These are phyloP conservation scores for Tilletia horrida DNA, from an alignment of 1,284 basidiomycete species.

Conservation along the genomic window DNA sequence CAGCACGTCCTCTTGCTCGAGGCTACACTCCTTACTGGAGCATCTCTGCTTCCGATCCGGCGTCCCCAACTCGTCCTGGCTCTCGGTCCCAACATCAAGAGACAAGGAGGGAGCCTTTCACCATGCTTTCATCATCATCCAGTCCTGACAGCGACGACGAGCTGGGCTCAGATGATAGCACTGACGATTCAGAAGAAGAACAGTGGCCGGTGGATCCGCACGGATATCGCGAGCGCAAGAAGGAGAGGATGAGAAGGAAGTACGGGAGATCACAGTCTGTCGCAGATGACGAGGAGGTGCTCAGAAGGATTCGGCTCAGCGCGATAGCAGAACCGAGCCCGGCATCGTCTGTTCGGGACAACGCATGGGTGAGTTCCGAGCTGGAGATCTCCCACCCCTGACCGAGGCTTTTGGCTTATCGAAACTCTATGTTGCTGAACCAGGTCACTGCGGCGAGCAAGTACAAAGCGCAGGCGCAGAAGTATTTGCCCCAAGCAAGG, in stretches of 20 bases:
- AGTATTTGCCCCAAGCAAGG: not conserved
- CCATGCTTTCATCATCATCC: no score
- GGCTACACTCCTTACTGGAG: no score
- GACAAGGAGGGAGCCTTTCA: no score
- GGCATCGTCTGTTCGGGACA: not conserved
- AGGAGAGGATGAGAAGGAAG: not conserved
- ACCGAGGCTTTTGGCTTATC: not conserved
- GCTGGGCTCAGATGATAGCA: not conserved
- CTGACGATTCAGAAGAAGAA: conserved; percentile 27
- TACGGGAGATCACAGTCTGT: conserved; percentile 1
- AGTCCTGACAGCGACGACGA: not conserved
- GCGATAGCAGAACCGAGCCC: not conserved
- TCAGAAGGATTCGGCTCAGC: conserved; percentile 1
- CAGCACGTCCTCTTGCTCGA: no score
- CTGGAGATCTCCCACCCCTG: no score
- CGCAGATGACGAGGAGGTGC: conserved; percentile 34
- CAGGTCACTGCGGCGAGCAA: conserved; percentile 7
- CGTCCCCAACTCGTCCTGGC: no score
- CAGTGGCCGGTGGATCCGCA: conserved; percentile 25
- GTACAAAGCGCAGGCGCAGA: not conserved
- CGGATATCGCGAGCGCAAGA: not conserved
- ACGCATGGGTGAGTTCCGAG: conserved; percentile 2
- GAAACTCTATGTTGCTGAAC: no score
- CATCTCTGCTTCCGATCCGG: no score
- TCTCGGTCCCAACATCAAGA: no score